Evolutionary conservation across 1,284 basidiomycete genomes (phyloP).

Genomic region (Rhodotorula glutinis): DNA sequence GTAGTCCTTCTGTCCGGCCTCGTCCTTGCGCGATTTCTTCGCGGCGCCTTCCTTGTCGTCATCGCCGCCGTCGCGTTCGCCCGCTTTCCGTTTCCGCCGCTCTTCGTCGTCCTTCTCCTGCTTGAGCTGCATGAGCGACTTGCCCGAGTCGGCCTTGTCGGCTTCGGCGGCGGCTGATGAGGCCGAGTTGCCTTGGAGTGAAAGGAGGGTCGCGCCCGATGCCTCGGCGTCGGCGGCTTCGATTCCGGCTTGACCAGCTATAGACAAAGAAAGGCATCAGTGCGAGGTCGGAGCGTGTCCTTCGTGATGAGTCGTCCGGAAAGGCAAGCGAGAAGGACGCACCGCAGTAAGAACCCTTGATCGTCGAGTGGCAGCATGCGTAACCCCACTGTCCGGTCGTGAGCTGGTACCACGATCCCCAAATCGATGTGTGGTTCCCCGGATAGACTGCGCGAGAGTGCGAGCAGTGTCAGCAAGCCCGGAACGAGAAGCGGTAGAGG

Average conservation of each 20-base stretch:
- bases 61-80: slow-evolving; percentile 58
- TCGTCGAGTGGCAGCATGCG: slow-evolving; percentile 83
- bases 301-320: background rate
- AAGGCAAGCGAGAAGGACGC: slow-evolving; percentile 4
- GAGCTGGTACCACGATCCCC: slow-evolving; percentile 91
- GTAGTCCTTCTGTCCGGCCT: slow-evolving; percentile 54
- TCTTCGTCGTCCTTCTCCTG: slow-evolving; percentile 75
- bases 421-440: slow-evolving; percentile 90
- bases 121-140: slow-evolving; percentile 54
- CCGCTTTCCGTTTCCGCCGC: slow-evolving; percentile 63
- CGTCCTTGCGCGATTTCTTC: slow-evolving; percentile 45
- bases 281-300: background rate
- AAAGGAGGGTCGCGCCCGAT: slow-evolving; percentile 13
- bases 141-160: slow-evolving; percentile 54
- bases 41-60: background rate
- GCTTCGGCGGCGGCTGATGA: slow-evolving; percentile 1
- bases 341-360: slow-evolving; percentile 85
- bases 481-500: background rate
- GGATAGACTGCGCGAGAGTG: slow-evolving; percentile 60
- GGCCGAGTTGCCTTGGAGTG: slow-evolving; percentile 1
- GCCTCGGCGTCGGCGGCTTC: slow-evolving; percentile 57
- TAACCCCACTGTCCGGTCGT: slow-evolving; percentile 80
- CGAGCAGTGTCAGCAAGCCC: background rate
- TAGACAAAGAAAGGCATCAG: slow-evolving; percentile 18
- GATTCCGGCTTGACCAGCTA: slow-evolving; percentile 44